Percentiles rank a stretch among this genome's conserved stretches.
Conservation (phyloP, 208 protist species). For the Trypanosoma caninum region DNA sequence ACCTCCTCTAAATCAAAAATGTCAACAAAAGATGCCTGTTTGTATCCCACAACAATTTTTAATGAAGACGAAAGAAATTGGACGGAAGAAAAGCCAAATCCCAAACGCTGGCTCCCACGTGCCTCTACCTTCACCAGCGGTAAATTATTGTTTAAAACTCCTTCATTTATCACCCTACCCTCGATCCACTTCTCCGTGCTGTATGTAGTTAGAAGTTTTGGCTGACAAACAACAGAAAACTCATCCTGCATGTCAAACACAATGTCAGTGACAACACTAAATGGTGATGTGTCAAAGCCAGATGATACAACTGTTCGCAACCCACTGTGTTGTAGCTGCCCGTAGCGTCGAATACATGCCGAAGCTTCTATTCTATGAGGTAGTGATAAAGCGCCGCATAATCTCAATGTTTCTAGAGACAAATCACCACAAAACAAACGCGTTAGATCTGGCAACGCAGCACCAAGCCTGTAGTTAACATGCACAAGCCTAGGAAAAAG, state of each 20-base stretch:
- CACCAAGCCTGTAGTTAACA: neutral
- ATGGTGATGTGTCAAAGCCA: neutral
- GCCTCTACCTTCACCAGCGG: conserved; percentile 8
- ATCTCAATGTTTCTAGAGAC: neutral
- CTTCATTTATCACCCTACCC: neutral
- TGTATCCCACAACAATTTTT: conserved; percentile 39
- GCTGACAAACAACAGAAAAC: conserved; percentile 20
- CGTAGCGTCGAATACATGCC: neutral
- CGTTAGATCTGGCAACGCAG: conserved; percentile 6
- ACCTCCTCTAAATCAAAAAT: conserved; percentile 79
- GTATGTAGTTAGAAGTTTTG: conserved; percentile 7
- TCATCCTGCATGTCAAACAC: conserved; percentile 31
- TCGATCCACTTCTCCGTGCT: conserved; percentile 14
- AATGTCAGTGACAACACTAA: conserved; percentile 12
- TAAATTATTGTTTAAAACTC: neutral
- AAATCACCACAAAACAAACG: neutral
- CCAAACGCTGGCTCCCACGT: neutral
- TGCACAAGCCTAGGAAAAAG: conserved; percentile 4
- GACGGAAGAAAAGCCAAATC: conserved; percentile 43
- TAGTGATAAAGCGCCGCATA: neutral
- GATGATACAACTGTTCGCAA: conserved; percentile 5
- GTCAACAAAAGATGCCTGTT: conserved; percentile 35
- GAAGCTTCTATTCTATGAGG: conserved; percentile 6
- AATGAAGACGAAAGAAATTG: conserved; percentile 58
- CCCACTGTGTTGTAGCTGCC: neutral